Conservation (phyloP, 208 protist species). For the Herpetomonas muscarum region DNA sequence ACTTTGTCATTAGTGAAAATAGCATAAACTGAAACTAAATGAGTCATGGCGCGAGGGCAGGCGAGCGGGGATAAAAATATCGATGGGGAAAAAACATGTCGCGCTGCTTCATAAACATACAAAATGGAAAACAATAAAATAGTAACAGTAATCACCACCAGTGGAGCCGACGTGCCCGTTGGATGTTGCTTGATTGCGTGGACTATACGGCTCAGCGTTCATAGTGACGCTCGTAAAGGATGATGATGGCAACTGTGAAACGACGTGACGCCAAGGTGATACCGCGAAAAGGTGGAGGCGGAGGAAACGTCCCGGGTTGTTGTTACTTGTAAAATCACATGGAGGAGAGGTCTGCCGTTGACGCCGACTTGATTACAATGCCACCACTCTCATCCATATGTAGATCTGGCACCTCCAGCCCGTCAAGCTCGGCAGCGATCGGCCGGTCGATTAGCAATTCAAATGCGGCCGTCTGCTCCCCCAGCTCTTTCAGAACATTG, state of each 20-base stretch:
- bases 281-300: no score
- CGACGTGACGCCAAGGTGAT: no score
- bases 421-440: constrained; percentile 30
- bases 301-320: no score
- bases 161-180: no score
- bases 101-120: not conserved
- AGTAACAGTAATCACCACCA: not conserved
- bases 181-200: no score
- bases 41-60: not conserved
- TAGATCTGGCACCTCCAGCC: constrained; percentile 15
- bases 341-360: constrained; percentile 33
- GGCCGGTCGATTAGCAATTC: constrained; percentile 62
- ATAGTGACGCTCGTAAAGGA: no score
- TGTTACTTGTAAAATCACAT: no score
- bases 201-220: no score
- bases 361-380: constrained; percentile 55
- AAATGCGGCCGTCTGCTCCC: constrained; percentile 26
- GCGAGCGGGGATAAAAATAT: not conserved
- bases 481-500: constrained; percentile 42
- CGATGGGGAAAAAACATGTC: not conserved
- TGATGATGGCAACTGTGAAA: no score
- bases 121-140: not conserved
- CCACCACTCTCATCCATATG: constrained; percentile 17
- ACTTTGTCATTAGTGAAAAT: no score
- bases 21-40: not conserved